Evolutionary conservation across 805 yeast species (phyloP), one percentile per base, ranked within the genome.

Genomic region (Cyberlindnera bimundalis): DNA sequence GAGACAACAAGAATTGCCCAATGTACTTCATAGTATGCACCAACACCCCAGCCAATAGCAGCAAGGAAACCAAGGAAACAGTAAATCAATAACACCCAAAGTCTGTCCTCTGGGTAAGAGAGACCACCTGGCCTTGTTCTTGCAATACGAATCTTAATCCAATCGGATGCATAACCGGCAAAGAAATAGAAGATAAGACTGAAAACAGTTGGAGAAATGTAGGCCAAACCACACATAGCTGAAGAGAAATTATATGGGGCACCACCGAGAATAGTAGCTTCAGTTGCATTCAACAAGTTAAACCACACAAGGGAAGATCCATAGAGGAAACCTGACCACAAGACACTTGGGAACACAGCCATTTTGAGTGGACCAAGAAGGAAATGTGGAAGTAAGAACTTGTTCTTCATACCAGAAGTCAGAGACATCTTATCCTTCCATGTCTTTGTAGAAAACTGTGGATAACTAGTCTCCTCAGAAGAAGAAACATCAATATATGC

Each of bases 31-130:
- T 71, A 68, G 38, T 71, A 70, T 0, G 84, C 80, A 7, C 84
- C 84, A 31, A 79, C 71, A 34, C 86, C 86, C 71, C 81, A 78
- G 16, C 81, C 62, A 44, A 78, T 68, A 45, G 78, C 61, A 0
- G 83, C 76, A 1, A 68, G 67, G 1, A 80, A 79, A 5, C 78
- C 76, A 6, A 78, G 51, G 21, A 79, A 56, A 51, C 66, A 62
- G 44, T 71, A 74, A 3, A 70, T 56, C 1, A 61, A 40, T 47
- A 74, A 49, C 19, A 73, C 70, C 78, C 79, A 76, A 17, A 78
- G 62, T 45, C 84, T 63, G 48, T 71, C 75, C 51, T 79, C 84
- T 1, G 84, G 78, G 38, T 73, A 70, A 6, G 79, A 68, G 4
- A 71, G 38, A 35, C 84, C 83, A 27, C 65, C 63, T 10, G 40